Conservation (phyloP, 768 basidiomycete genomes). For the Paxillus ammoniavirescens region DNA sequence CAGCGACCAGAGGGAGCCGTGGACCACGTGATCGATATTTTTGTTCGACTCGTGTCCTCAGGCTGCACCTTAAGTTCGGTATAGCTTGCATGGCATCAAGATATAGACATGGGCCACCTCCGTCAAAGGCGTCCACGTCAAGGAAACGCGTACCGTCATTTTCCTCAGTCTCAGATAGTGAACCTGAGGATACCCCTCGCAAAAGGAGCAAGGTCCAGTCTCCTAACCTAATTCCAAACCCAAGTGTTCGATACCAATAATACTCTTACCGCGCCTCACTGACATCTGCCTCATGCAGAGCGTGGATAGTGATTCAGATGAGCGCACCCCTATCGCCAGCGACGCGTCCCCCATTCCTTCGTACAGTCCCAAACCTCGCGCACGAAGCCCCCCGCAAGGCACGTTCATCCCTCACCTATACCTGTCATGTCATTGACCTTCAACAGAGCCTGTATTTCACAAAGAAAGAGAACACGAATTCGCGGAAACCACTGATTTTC, state of each 20-base stretch:
- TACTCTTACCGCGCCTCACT: neutral
- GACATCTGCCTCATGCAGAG: neutral
- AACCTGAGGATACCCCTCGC: neutral
- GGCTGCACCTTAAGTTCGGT: neutral
- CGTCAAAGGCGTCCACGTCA: slow-evolving; percentile 18
- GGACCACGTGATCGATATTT: neutral
- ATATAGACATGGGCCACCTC: neutral
- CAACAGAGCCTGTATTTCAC: slow-evolving; percentile 10
- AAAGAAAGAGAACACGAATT: slow-evolving; percentile 30
- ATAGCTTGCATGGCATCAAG: neutral
- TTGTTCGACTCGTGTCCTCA: neutral
- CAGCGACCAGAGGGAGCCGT: too few relatives aligned
- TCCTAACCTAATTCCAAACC: neutral
- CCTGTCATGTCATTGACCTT: neutral
- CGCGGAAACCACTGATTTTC: slow-evolving; percentile 39
- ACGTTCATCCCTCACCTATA: neutral
- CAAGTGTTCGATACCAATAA: neutral
- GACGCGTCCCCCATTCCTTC: neutral
- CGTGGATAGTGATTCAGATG: neutral
- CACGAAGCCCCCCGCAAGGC: neutral
- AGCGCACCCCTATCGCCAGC: neutral
- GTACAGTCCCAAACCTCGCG: neutral
- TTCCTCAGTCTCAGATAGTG: slow-evolving; percentile 13
- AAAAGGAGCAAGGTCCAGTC: neutral
- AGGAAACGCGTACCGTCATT: slow-evolving; percentile 25